These are phyloP conservation scores for Yamagishiella unicocca DNA, from an alignment of 139 green algal species.

Conservation along the genomic window DNA sequence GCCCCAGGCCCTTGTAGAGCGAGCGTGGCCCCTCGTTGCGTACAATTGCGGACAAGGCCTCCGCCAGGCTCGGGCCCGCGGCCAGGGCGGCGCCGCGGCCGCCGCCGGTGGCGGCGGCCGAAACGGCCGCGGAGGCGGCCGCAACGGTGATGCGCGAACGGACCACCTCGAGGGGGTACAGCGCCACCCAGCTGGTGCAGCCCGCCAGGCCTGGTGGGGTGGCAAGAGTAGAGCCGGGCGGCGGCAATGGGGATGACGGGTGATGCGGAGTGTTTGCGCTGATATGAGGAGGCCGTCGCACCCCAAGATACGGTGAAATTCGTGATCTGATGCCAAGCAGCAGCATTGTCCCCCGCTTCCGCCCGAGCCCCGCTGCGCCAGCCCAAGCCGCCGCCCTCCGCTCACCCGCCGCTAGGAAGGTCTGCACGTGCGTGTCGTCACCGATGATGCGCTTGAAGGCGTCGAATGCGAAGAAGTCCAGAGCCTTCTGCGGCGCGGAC, in stretches of 20 bases:
- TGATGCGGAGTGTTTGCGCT: too few relatives aligned
- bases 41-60: slow-evolving; percentile 64
- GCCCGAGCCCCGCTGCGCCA: background rate
- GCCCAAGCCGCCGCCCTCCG: background rate
- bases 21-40: slow-evolving; percentile 67
- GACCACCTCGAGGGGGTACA: slow-evolving; percentile 89
- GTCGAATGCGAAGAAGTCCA: slow-evolving; percentile 90
- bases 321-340: too few relatives aligned
- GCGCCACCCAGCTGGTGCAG: slow-evolving; percentile 71
- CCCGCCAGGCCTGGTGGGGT: slow-evolving; percentile 73
- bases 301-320: too few relatives aligned
- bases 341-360: too few relatives aligned
- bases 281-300: background rate
- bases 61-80: slow-evolving; percentile 46
- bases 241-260: background rate
- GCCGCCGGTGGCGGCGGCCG: background rate
- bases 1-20: slow-evolving; percentile 81
- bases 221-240: background rate
- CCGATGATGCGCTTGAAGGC: slow-evolving; percentile 64
- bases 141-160: slow-evolving; percentile 70
- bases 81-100: background rate
- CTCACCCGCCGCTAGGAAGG: slow-evolving; percentile 33
- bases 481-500: slow-evolving; percentile 65
- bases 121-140: background rate
- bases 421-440: slow-evolving; percentile 4